Evolutionary conservation across 441 rosid genomes (phyloP), one percentile per base, ranked within the genome.

Genomic region (Dalechampia spathulata): DNA sequence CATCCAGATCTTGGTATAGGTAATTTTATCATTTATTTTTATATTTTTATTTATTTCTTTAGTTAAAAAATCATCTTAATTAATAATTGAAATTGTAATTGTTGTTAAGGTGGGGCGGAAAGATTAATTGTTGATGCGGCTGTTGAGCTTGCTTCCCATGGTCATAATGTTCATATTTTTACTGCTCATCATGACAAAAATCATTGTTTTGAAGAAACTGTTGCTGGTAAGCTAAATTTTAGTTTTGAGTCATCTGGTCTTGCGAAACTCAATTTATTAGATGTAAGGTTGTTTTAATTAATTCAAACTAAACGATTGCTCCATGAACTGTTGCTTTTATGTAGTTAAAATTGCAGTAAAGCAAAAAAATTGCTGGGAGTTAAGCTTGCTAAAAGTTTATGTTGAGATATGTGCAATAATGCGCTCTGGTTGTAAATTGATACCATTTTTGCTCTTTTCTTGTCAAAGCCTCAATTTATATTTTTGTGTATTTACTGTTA

Each of bases 81-180:
- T 7, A 15, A 11, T 13, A 8, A 23, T 2, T 16, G 28, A 25
- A 15, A 7, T 45, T 23, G n/a, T 15, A 16, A 15, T 10, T 68
- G 19, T 44, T 44, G 0, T 70, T 22, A 47, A 92, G 99, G 95
- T 64, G 99, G 95, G 71, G 99, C 96, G 23, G 97, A 92, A 75
- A 86, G 97, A 77, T 77, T 92, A 65, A 70, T 89, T 59, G 92
- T 89, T 43, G 99, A 92, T 75, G 96, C 96, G 10, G 92, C 95
- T 1, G 90, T 91, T 68, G 89, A 85, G 66, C 94, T 92, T 52
- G 71, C 75, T 23, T 83, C 86, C 17, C 81, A 61, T 11, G 97
- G 96, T 42, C 99, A 89, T 52, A 70, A 77, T 39, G 96, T 89
- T 67, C 92, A 83, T 69, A 64, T 92, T 27, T 89, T 86, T 64